Evolutionary conservation across 495 filamentous ascomycete species (phyloP).

Genomic region (Xylaria palmicola): DNA sequence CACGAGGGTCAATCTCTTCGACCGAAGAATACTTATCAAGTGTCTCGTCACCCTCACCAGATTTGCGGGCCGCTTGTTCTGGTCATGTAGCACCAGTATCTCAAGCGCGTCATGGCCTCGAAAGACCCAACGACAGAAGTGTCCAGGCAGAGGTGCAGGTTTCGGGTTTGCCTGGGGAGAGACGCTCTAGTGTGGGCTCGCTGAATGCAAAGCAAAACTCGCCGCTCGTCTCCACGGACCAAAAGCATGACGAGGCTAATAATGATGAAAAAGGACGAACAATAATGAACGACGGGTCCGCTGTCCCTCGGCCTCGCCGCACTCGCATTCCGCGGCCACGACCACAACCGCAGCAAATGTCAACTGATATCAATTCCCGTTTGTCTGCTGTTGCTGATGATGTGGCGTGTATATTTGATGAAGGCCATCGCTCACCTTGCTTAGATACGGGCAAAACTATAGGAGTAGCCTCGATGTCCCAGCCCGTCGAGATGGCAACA

Average conservation of each 20-base stretch:
- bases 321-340: slow-evolving; percentile 2
- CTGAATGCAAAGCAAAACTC: not conserved
- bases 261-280: not conserved
- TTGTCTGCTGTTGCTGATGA: not conserved
- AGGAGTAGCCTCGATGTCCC: not conserved
- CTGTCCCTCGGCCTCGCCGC: not conserved
- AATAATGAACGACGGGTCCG: not conserved
- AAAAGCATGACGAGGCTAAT: not conserved
- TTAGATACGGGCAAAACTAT: not conserved
- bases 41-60: not conserved
- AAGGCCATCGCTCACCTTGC: not conserved
- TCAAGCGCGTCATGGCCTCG: not conserved
- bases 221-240: not conserved
- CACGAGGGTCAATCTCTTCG: slow-evolving; percentile 1
- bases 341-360: not conserved
- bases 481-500: not conserved
- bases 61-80: too few species aligned
- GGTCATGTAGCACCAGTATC: not conserved
- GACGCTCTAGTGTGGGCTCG: not conserved
- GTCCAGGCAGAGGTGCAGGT: not conserved
- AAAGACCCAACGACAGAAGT: not conserved
- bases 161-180: not conserved
- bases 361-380: not conserved
- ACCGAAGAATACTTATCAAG: slow-evolving; percentile 8
- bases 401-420: not conserved